These are phyloP conservation scores for Pseudozyma pruni DNA, from an alignment of 1,284 basidiomycete genomes.

Conservation along the genomic window DNA sequence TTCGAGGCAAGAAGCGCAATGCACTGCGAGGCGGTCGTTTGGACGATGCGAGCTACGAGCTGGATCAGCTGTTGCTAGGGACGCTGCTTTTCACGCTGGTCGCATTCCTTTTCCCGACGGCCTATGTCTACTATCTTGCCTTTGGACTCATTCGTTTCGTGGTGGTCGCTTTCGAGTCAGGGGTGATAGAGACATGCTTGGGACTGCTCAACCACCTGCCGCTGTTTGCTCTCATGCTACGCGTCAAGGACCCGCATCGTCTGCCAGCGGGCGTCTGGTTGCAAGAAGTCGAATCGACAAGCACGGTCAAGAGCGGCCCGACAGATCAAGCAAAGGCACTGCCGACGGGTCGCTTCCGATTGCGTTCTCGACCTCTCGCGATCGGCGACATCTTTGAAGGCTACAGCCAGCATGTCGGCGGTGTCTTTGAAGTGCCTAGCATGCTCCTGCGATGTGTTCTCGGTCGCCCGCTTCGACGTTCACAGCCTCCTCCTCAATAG, in stretches of 20 bases:
- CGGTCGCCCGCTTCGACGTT: conserved; percentile 25
- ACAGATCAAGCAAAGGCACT: conserved; percentile 4
- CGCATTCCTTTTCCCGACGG: conserved; percentile 89
- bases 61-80: conserved; percentile 92
- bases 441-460: conserved; percentile 38
- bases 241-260: conserved; percentile 84
- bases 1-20: conserved; percentile 76
- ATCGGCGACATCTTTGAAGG: conserved; percentile 49
- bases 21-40: conserved; percentile 79
- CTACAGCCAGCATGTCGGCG: conserved; percentile 40
- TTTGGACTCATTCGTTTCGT: conserved; percentile 77
- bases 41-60: conserved; percentile 88
- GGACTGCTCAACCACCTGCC: conserved; percentile 88
- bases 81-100: conserved; percentile 93
- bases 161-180: conserved; percentile 25
- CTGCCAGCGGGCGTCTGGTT: conserved; percentile 71
- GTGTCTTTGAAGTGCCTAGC: conserved; percentile 30
- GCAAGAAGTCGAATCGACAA: conserved; percentile 5
- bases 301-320: too few species aligned
- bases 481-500: neutral
- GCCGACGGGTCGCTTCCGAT: conserved; percentile 7
- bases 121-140: conserved; percentile 83
- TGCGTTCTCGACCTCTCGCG: conserved; percentile 33
- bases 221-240: conserved; percentile 84
- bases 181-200: conserved; percentile 26